Conservation (phyloP, 495 filamentous ascomycete genomes). For the Podospora fimiseda region DNA sequence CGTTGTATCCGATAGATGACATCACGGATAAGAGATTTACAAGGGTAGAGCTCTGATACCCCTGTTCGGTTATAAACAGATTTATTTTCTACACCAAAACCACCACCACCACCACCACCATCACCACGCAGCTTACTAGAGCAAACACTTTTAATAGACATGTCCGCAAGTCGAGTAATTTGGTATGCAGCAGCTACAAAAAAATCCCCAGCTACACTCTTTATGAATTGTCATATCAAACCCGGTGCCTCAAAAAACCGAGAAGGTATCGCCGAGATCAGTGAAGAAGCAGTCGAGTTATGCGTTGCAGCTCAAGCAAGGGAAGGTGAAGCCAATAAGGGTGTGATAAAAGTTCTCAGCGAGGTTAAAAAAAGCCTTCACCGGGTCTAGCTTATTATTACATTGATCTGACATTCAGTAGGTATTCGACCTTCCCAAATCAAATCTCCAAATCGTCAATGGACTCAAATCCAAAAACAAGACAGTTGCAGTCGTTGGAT, state of each 20-base stretch:
- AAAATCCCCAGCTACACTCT: slow-evolving; percentile 37
- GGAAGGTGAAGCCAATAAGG: slow-evolving; percentile 62
- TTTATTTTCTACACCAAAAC: too few species aligned
- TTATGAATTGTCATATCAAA: slow-evolving; percentile 56
- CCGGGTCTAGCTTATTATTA: too few species aligned
- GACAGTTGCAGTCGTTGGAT: slow-evolving; percentile 33
- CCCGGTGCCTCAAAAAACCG: slow-evolving; percentile 56
- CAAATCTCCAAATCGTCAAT: slow-evolving; percentile 55
- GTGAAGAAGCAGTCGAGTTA: slow-evolving; percentile 50
- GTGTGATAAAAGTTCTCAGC: slow-evolving; percentile 57
- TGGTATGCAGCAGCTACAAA: slow-evolving; percentile 26
- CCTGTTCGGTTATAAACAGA: too few species aligned
- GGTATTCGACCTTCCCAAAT: slow-evolving; percentile 53
- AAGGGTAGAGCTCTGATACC: background rate
- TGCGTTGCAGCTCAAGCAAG: slow-evolving; percentile 57
- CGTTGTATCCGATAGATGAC: background rate
- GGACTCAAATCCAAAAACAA: slow-evolving; percentile 59
- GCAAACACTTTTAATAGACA: background rate
- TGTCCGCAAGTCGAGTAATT: slow-evolving; percentile 17
- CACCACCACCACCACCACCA: too few species aligned
- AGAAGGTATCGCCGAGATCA: slow-evolving; percentile 50
- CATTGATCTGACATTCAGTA: background rate
- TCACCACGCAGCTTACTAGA: background rate
- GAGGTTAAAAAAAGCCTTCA: slow-evolving; percentile 38
- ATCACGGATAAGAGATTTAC: background rate